A percentile compares a stretch with the other conserved stretches of the same genome.
These are phyloP conservation scores for Chytriomyces confervae DNA, from an alignment of 192 early-diverging fungal genomes.

Conservation along the genomic window DNA sequence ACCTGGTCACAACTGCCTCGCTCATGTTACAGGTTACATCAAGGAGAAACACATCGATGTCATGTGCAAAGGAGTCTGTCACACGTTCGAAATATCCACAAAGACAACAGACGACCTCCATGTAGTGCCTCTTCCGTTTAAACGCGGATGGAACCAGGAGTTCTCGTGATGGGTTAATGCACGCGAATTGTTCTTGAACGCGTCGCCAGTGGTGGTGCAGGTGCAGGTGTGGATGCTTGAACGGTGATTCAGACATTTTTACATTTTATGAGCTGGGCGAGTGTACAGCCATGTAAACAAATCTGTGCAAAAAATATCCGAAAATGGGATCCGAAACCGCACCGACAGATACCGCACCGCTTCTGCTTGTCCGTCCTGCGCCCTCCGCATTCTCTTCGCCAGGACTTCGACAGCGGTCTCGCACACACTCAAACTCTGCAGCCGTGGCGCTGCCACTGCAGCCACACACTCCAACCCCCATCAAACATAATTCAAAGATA, in stretches of 20 bases:
- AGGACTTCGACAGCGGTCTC: conserved; percentile 7
- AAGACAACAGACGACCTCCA: neutral
- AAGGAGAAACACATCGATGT: conserved; percentile 4
- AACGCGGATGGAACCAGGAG: neutral
- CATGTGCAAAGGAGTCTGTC: neutral
- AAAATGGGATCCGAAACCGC: too few relatives aligned
- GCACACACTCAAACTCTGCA: neutral
- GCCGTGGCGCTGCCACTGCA: neutral
- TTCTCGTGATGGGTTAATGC: too few relatives aligned
- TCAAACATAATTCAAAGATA: too few relatives aligned
- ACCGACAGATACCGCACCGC: neutral
- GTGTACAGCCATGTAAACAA: too few relatives aligned
- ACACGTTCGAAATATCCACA: neutral
- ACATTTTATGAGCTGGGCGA: too few relatives aligned
- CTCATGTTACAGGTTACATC: neutral
- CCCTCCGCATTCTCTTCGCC: conserved; percentile 21
- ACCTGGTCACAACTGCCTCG: conserved; percentile 3
- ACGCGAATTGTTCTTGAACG: too few relatives aligned
- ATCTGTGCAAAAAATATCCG: too few relatives aligned
- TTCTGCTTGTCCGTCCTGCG: conserved; percentile 7
- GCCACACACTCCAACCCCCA: neutral
- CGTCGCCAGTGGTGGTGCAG: too few relatives aligned
- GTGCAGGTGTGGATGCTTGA: too few relatives aligned
- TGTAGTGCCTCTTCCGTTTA: neutral
- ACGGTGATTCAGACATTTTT: too few relatives aligned